Percentiles rank a stretch among this genome's conserved stretches.
These are phyloP conservation scores for Neonectria magnoliae DNA, from an alignment of 2,329 filamentous ascomycete species.

Conservation along the genomic window DNA sequence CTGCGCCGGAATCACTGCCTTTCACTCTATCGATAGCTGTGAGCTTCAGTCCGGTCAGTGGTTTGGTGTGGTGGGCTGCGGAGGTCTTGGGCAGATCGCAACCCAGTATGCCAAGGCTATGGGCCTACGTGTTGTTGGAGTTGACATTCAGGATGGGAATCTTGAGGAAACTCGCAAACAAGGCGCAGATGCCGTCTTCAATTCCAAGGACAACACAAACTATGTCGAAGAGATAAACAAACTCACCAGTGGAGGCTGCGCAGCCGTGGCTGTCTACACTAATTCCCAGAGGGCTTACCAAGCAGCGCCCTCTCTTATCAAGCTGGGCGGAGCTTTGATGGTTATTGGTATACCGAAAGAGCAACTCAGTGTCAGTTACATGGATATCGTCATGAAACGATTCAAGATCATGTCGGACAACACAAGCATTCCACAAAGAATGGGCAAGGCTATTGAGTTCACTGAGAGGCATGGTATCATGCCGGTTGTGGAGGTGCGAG, in stretches of 20 bases:
- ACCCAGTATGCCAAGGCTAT: slow-evolving; percentile 58
- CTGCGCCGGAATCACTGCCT: slow-evolving; percentile 61
- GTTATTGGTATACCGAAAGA: slow-evolving; percentile 53
- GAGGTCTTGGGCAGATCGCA: slow-evolving; percentile 57
- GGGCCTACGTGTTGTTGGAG: slow-evolving; percentile 53
- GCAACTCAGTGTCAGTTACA: slow-evolving; percentile 48
- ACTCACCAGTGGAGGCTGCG: slow-evolving; percentile 52
- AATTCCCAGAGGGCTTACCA: slow-evolving; percentile 37
- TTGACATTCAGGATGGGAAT: slow-evolving; percentile 56
- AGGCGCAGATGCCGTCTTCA: slow-evolving; percentile 55
- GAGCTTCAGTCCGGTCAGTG: slow-evolving; percentile 49
- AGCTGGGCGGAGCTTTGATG: slow-evolving; percentile 53
- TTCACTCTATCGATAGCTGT: slow-evolving; percentile 51
- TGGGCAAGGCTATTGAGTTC: slow-evolving; percentile 55
- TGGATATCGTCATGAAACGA: slow-evolving; percentile 52
- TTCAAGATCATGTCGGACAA: slow-evolving; percentile 55
- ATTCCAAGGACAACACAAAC: slow-evolving; percentile 50
- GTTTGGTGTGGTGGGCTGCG: slow-evolving; percentile 56
- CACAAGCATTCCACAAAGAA: slow-evolving; percentile 53
- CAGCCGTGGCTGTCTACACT: slow-evolving; percentile 55
- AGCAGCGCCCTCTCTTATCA: slow-evolving; percentile 47
- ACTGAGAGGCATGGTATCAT: slow-evolving; percentile 49
- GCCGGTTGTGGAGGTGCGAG: slow-evolving; percentile 26
- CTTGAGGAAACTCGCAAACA: slow-evolving; percentile 51
- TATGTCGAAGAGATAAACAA: slow-evolving; percentile 53